These are phyloP conservation scores for Aeminium ludgeri DNA, from an alignment of 495 filamentous ascomycete species.

Conservation along the genomic window DNA sequence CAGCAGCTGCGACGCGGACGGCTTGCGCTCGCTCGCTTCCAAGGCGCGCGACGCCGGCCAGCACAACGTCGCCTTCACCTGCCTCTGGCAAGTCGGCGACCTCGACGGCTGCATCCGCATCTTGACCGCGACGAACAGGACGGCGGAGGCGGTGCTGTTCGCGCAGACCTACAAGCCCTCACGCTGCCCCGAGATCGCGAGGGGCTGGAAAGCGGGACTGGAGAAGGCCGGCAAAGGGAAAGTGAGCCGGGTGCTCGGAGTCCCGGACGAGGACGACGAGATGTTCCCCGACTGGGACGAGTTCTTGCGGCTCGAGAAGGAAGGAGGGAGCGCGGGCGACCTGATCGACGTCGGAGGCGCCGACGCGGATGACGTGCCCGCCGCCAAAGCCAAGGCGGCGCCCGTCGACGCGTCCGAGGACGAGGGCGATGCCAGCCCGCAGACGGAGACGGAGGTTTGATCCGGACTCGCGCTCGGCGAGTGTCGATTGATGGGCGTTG, in stretches of 20 bases:
- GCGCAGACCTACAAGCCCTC: constrained; percentile 88
- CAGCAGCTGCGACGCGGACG: constrained; percentile 57
- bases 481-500: too few relatives aligned
- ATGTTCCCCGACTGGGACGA: constrained; percentile 94
- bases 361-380: constrained; percentile 5
- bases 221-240: constrained; percentile 69
- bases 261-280: constrained; percentile 63
- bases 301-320: constrained; percentile 63
- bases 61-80: constrained; percentile 83
- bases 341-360: constrained; percentile 18
- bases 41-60: constrained; percentile 60
- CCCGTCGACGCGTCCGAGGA: not conserved
- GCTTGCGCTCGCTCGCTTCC: constrained; percentile 49
- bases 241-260: constrained; percentile 61
- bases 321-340: constrained; percentile 28
- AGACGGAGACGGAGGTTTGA: constrained; percentile 11
- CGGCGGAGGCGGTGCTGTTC: constrained; percentile 77
- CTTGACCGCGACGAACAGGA: constrained; percentile 56
- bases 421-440: constrained; percentile 1
- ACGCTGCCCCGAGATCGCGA: constrained; percentile 47
- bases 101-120: constrained; percentile 66
- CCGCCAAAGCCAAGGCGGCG: constrained; percentile 1
- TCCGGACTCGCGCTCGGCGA: not conserved
- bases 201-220: constrained; percentile 61
- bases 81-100: constrained; percentile 75